Base-by-base conservation (phyloP, 768 basidiomycete genomes). In the Panaeolus cyanescens region DNA sequence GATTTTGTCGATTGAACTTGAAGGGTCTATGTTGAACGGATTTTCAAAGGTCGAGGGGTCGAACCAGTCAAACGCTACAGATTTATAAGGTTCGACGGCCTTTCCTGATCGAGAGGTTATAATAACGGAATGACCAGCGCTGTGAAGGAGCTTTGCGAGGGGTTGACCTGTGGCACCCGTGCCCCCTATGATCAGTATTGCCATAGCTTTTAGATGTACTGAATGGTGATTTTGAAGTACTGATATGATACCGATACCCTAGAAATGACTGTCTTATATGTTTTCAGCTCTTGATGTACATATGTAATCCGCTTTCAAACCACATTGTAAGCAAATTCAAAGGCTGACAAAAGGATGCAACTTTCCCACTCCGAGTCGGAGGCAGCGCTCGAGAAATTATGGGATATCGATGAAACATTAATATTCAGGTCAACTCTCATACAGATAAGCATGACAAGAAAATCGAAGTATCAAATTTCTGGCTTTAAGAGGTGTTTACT, bases 101-200 rank as follows among this genome's bases (percentile, higher is more conserved):
- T 45, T 40, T 6, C 67, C 67, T 10, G 67, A 69, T 7, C 73
- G 68, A 4, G 62, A 66, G 2, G 70, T 62, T 15, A 72, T 42
- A 54, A 73, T 45, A 19, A 72, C 50, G 4, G 59, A 59, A 22
- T 63, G 61, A 8, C 63, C 60, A 2, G 67, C 64, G 10, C 37
- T 53, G 9, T 67, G 56, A 8, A 73, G 58, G 13, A 68, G 58
- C 1, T 62, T 60, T 32, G 70, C 70, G 12, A 71, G 58, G 15
- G 54, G 64, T 4, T 33, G 45, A 5, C 66, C 62, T 17, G 68
- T 65, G 20, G 66, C 65, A 32, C 72, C 71, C 6, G 68, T 70
- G 25, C 70, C 71, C 17, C 70, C 72, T 22, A 59, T 70, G 63
- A 72, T 65, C 17, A 74, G 67, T 22, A 70, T 72, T 9, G 69